Percentiles rank a stretch among this genome's conserved stretches.
Conservation (phyloP, 2,329 filamentous ascomycete genomes). For the Stagonosporopsis tanaceti region DNA sequence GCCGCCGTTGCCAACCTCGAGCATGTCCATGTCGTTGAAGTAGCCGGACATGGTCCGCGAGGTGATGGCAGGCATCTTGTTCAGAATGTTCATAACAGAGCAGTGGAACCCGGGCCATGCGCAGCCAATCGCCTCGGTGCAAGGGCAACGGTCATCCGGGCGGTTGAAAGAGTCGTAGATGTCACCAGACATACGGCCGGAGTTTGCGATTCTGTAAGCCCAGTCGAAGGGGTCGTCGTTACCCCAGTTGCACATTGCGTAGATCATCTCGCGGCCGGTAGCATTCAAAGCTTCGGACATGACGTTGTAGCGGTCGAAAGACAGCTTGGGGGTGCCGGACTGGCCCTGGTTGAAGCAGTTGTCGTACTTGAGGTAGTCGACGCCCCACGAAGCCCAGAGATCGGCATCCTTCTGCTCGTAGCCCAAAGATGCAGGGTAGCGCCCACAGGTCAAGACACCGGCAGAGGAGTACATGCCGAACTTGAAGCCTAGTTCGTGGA, state of each 20-base stretch:
- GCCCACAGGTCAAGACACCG: conserved; percentile 53
- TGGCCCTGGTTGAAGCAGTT: conserved; percentile 65
- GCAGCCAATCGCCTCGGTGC: conserved; percentile 53
- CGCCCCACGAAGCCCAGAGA: conserved; percentile 61
- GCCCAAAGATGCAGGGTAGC: conserved; percentile 56
- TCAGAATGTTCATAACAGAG: conserved; percentile 59
- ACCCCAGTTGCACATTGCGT: conserved; percentile 62
- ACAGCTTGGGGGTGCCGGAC: conserved; percentile 56
- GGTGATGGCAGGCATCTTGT: conserved; percentile 56
- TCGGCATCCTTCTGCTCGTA: conserved; percentile 63
- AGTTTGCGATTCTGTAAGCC: conserved; percentile 58
- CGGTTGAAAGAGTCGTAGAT: conserved; percentile 58
- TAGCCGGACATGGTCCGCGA: conserved; percentile 54
- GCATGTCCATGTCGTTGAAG: conserved; percentile 60
- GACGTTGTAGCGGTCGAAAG: conserved; percentile 57
- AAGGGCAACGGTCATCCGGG: conserved; percentile 54
- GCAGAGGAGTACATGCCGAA: conserved; percentile 64
- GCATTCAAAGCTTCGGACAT: conserved; percentile 59
- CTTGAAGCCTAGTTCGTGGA: conserved; percentile 59
- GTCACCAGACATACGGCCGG: conserved; percentile 57
- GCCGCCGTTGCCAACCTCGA: conserved; percentile 58
- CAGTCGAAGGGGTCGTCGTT: conserved; percentile 57
- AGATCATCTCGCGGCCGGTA: conserved; percentile 56
- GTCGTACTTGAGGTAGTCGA: conserved; percentile 60
- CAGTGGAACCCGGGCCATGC: conserved; percentile 57